phyloP scores from a whole-genome alignment of 2,329 filamentous ascomycete genomes.

The Diplodia mutila region DNA sequence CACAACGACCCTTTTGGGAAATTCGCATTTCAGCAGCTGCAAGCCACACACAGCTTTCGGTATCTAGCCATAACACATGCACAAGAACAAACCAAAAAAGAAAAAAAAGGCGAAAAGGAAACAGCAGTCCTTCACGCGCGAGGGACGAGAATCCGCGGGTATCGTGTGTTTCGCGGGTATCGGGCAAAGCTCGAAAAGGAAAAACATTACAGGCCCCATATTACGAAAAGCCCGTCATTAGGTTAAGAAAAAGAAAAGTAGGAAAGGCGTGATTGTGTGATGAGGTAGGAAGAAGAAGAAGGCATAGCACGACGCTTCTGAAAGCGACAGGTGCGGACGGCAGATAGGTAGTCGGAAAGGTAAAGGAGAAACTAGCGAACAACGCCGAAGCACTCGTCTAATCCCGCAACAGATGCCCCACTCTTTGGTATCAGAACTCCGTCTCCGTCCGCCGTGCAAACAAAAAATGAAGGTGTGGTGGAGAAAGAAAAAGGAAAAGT shows the following conservation, averaged over 20 bases:
- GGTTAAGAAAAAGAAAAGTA: background rate
- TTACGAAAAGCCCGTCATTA: background rate
- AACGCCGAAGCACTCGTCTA: slow-evolving; percentile 16
- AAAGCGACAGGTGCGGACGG: slow-evolving; percentile 8
- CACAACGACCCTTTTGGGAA: background rate
- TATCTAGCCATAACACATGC: slow-evolving; percentile 14
- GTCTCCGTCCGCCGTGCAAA: slow-evolving; percentile 1
- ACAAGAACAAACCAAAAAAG: background rate
- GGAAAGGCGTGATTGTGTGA: background rate
- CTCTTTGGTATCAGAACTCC: slow-evolving; percentile 21
- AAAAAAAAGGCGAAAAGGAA: background rate
- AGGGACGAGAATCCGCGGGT: background rate
- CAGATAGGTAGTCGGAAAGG: background rate
- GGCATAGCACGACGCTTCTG: background rate
- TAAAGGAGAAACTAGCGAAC: background rate
- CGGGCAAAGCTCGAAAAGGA: background rate
- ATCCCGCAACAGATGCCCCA: slow-evolving; percentile 12
- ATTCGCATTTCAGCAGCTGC: slow-evolving; percentile 4
- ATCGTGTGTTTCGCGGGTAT: slow-evolving; percentile 4
- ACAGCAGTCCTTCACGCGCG: background rate
- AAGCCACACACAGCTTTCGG: slow-evolving; percentile 5
- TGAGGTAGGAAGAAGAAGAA: background rate
- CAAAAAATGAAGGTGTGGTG: slow-evolving; percentile 2
- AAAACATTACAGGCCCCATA: background rate
- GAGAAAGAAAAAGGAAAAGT: background rate